These are phyloP conservation scores for Claviceps sp. DNA, from an alignment of 2,329 filamentous ascomycete species.

Conservation along the genomic window DNA sequence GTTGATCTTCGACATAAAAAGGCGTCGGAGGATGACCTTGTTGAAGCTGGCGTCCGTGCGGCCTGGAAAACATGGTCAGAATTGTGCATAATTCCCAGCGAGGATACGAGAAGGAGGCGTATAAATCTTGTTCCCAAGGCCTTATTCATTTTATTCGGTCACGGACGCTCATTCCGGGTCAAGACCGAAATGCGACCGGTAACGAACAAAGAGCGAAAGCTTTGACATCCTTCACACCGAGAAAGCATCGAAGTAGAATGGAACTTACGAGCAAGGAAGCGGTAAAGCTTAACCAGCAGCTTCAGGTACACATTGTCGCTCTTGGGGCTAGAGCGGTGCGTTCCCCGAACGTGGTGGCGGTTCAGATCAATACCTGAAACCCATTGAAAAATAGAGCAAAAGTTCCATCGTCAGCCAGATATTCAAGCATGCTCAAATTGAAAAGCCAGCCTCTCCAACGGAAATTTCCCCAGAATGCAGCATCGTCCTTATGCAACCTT, in stretches of 20 bases:
- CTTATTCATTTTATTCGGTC: neutral
- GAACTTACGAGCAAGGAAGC: slow-evolving; percentile 77
- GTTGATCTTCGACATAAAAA: slow-evolving; percentile 99
- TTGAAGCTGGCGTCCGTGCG: slow-evolving; percentile 97
- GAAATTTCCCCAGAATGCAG: neutral
- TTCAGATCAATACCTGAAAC: slow-evolving; percentile 56
- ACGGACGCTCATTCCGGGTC: neutral
- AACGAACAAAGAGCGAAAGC: neutral
- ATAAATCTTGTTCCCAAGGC: too few species aligned
- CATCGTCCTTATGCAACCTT: neutral
- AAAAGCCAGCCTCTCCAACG: slow-evolving; percentile 8
- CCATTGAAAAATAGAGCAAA: slow-evolving; percentile 18
- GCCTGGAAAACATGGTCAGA: slow-evolving; percentile 35
- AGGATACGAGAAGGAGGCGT: too few species aligned
- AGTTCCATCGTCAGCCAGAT: slow-evolving; percentile 45
- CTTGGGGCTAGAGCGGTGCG: slow-evolving; percentile 90
- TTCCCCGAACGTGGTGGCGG: slow-evolving; percentile 54
- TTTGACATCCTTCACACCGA: neutral
- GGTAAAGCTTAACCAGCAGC: slow-evolving; percentile 96
- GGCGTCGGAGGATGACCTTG: slow-evolving; percentile 92
- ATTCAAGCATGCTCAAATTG: slow-evolving; percentile 46
- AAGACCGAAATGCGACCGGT: neutral
- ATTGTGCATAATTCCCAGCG: neutral
- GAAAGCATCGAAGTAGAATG: slow-evolving; percentile 25
- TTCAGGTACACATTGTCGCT: slow-evolving; percentile 97